Base-by-base conservation (phyloP, 345 rosid genomes). In the Gossypium mustelinum region DNA sequence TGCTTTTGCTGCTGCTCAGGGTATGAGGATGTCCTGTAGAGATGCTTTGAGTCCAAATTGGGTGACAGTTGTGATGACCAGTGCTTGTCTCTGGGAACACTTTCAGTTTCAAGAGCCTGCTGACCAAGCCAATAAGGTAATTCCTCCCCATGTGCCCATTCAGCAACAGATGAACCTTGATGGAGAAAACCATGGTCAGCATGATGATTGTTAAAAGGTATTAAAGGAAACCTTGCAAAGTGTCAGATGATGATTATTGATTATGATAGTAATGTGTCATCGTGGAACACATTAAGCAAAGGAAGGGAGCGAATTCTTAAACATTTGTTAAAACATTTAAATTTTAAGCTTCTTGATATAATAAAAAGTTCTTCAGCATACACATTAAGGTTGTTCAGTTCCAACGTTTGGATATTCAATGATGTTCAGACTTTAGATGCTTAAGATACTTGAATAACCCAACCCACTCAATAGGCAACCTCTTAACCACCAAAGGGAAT, bases 151-250 rank as follows among this genome's bases (percentile, higher is more conserved):
- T 78, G 91, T 11, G 78, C 78, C 99, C 92, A 91, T 76, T 91
- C 99, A 58, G 94, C 82, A 48, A 83, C 86, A 72, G 93, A 88
- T 73, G 97, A 93, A 91, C 89, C 98, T 90, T 89, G 58, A 78
- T 78, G 57, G 2, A 7, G 57, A 52, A 52, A 47, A 47, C 51
- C 18, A 52, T 51, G 55, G 55, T 51, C 27, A 69, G 77, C 72
- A 74, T 17, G 58, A 68, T 69, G 44, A 51, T 34, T 34, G 41
- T 34, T 4, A 34, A 34, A 34, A 34, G 41, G 41, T 34, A 4
- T 34, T 4, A 7, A 34, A 34, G 41, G 41, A 34, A 34, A 34
- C 41, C 41, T 34, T 34, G 41, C 41, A 50, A 24, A 51, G 25
- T 16, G 59, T 27, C 58, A 4, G 51, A n/a, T 11, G 54, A 1